Conservation (phyloP, 2,329 filamentous ascomycete species). For the Penicillium paneum region DNA sequence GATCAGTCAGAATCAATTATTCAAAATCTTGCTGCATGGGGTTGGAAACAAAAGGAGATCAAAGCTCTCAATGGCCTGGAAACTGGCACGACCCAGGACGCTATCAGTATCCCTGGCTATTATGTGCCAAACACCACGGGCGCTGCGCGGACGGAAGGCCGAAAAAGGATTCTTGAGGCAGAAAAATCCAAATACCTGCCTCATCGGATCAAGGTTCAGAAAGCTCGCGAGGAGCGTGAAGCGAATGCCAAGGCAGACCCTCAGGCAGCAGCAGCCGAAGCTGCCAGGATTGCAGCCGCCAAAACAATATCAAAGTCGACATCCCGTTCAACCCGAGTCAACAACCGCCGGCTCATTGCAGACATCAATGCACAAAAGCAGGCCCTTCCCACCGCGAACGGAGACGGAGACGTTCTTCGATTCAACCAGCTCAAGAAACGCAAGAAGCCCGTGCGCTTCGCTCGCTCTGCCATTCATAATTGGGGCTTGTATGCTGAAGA, state of each 20-base stretch:
- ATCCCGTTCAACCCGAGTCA: conserved; percentile 89
- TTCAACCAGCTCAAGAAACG: conserved; percentile 99
- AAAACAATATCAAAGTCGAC: conserved; percentile 82
- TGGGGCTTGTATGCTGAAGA: conserved; percentile 98
- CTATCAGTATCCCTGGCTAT: conserved; percentile 60
- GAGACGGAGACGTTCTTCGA: conserved; percentile 83
- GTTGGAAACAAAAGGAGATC: conserved; percentile 69
- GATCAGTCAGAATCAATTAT: conserved; percentile 49
- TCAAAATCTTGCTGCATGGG: conserved; percentile 61
- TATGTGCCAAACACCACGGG: conserved; percentile 86
- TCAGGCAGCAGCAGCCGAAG: conserved; percentile 64
- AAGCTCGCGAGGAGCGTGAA: conserved; percentile 85
- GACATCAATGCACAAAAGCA: conserved; percentile 95
- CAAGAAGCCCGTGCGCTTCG: conserved; percentile 98
- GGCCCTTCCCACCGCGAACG: conserved; percentile 62
- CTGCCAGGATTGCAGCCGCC: conserved; percentile 70
- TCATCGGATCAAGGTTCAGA: conserved; percentile 94
- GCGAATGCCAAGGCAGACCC: conserved; percentile 63
- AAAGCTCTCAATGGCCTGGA: conserved; percentile 64
- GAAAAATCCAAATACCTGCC: conserved; percentile 98
- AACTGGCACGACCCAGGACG: conserved; percentile 52
- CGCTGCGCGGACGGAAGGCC: conserved; percentile 84
- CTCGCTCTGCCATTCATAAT: conserved; percentile 95
- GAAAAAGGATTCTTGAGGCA: conserved; percentile 92
- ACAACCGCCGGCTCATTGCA: conserved; percentile 89